Evolutionary conservation across 2,329 filamentous ascomycete species (phyloP).

Genomic region (Aspergillus thermomutatus): DNA sequence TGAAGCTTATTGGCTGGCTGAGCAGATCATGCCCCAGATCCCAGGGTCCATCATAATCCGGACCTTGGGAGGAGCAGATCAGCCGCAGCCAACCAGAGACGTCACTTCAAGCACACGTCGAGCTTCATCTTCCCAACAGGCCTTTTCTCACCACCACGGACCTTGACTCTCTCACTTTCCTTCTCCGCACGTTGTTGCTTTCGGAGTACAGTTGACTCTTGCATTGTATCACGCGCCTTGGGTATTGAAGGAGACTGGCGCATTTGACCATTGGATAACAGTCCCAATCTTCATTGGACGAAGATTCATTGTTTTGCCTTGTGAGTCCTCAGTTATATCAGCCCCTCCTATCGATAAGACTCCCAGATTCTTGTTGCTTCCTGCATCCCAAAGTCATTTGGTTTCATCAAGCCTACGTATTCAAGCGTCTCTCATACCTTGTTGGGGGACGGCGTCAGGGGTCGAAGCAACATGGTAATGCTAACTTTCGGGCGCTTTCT

Average conservation of each 20-base stretch:
- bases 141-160: constrained; percentile 2
- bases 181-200: constrained; percentile 8
- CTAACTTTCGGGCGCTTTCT: constrained; percentile 37
- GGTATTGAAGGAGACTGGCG: constrained; percentile 18
- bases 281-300: not conserved
- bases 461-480: constrained; percentile 29
- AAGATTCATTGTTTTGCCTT: not conserved
- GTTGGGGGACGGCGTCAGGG: not conserved
- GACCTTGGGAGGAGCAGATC: not conserved
- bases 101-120: constrained; percentile 16
- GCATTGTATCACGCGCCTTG: constrained; percentile 16
- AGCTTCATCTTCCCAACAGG: constrained; percentile 20
- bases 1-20: not conserved
- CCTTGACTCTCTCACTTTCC: not conserved
- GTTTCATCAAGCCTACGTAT: not conserved
- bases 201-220: constrained; percentile 1
- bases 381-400: not conserved
- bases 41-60: not conserved
- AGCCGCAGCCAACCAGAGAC: constrained; percentile 17
- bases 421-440: not conserved
- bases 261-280: constrained; percentile 5
- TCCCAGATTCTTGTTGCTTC: not conserved
- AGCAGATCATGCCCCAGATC: not conserved
- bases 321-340: not conserved
- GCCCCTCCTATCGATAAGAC: constrained; percentile 8